Evolutionary conservation across 768 basidiomycete species (phyloP).

Genomic region (Collybia sp.): DNA sequence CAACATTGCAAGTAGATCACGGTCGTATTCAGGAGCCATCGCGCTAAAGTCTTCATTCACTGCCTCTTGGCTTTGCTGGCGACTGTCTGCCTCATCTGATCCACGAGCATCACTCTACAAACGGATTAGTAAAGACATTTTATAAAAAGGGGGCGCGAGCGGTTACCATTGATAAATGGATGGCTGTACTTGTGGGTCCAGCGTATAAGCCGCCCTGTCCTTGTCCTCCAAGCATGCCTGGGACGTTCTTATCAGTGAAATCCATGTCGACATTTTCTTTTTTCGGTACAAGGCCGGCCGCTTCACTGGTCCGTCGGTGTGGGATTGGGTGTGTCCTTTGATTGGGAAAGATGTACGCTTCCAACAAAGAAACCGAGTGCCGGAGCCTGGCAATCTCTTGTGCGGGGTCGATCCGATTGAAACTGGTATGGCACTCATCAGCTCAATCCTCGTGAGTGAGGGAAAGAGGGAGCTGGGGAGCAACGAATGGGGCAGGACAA

Average conservation of each 20-base stretch:
- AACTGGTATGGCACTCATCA: conserved; percentile 19
- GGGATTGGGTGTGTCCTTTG: conserved; percentile 28
- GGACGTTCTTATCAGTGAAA: conserved; percentile 41
- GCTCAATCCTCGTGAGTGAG: conserved; percentile 3
- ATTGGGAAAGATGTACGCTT: conserved; percentile 50
- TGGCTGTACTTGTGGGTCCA: conserved; percentile 74
- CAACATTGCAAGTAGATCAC: conserved; percentile 63
- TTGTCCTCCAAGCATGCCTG: conserved; percentile 65
- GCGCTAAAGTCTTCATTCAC: conserved; percentile 34
- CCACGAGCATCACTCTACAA: conserved; percentile 38
- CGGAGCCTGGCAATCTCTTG: conserved; percentile 65
- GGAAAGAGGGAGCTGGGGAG: conserved; percentile 11
- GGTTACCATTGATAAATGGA: conserved; percentile 61
- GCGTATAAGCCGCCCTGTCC: conserved; percentile 68
- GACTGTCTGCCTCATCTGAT: conserved; percentile 49
- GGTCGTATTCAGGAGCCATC: conserved; percentile 54
- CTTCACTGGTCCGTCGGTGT: conserved; percentile 32
- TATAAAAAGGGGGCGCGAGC: conserved; percentile 8
- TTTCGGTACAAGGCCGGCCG: conserved; percentile 39
- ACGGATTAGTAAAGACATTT: conserved; percentile 12
- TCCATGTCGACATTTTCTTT: conserved; percentile 49
- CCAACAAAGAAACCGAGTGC: conserved; percentile 63
- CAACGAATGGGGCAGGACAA: conserved; percentile 5
- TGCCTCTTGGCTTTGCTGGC: conserved; percentile 50
- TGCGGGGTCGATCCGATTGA: conserved; percentile 53